These are phyloP conservation scores for Pythium oligandrum DNA, from an alignment of 352 stramenopile species.

Conservation along the genomic window DNA sequence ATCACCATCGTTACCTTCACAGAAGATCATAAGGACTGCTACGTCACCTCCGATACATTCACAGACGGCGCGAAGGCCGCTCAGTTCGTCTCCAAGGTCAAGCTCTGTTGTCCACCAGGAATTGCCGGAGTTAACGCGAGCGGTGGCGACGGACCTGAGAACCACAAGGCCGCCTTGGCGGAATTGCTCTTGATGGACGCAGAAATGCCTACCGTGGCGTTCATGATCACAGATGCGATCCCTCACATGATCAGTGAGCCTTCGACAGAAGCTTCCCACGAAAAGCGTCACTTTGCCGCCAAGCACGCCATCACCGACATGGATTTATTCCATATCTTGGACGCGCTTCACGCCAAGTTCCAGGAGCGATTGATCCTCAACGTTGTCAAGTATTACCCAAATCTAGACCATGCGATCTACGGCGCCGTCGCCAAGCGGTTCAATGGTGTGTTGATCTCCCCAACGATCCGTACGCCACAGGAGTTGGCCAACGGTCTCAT, in stretches of 20 bases:
- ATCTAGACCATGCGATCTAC: slow-evolving; percentile 46
- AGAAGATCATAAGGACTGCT: slow-evolving; percentile 42
- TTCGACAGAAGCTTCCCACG: slow-evolving; percentile 32
- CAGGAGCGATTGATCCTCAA: slow-evolving; percentile 49
- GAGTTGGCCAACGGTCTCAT: slow-evolving; percentile 41
- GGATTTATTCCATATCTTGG: slow-evolving; percentile 51
- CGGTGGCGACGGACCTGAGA: slow-evolving; percentile 57
- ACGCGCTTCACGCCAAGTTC: slow-evolving; percentile 43
- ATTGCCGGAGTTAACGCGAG: slow-evolving; percentile 26
- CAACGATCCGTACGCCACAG: slow-evolving; percentile 24
- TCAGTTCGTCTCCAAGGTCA: slow-evolving; percentile 33
- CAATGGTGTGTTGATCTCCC: slow-evolving; percentile 54
- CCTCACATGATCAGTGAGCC: slow-evolving; percentile 36
- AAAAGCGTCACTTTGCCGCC: slow-evolving; percentile 38
- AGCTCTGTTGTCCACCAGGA: slow-evolving; percentile 40
- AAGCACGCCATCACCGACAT: slow-evolving; percentile 40
- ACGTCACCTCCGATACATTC: slow-evolving; percentile 60
- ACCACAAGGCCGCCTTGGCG: slow-evolving; percentile 59
- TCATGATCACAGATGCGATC: slow-evolving; percentile 60
- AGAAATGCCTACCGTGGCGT: slow-evolving; percentile 49
- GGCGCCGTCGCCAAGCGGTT: slow-evolving; percentile 53
- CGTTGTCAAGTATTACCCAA: slow-evolving; percentile 63
- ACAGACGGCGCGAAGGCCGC: slow-evolving; percentile 36
- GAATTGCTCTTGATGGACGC: slow-evolving; percentile 46
- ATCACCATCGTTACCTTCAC: slow-evolving; percentile 78